phyloP scores from a whole-genome alignment of 2,329 filamentous ascomycete genomes.

The Penicillium sp. region DNA sequence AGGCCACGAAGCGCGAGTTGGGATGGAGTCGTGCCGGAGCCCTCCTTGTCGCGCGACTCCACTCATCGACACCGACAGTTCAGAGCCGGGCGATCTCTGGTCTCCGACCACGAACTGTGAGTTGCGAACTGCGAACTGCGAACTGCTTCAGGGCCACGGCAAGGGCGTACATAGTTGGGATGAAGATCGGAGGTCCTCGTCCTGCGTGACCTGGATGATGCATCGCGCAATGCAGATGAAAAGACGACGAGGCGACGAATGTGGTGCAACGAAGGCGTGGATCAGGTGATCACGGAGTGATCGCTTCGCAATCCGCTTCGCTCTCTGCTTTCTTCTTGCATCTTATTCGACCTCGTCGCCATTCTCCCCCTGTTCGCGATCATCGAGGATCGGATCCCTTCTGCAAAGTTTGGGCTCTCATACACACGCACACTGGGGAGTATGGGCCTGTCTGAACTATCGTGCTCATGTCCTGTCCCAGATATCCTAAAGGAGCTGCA shows the following conservation, averaged over 20 bases:
- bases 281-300: constrained; percentile 12
- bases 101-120: neutral
- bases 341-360: constrained; percentile 2
- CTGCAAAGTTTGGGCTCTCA: no score
- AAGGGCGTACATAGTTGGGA: constrained; percentile 16
- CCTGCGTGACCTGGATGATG: constrained; percentile 8
- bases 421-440: no score
- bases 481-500: neutral
- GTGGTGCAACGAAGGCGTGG: constrained; percentile 9
- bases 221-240: constrained; percentile 7
- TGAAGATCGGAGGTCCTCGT: constrained; percentile 15
- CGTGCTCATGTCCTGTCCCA: neutral
- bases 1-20: no score
- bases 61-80: constrained; percentile 29
- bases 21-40: constrained; percentile 13
- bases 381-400: neutral
- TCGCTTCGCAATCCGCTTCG: neutral
- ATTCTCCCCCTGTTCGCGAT: neutral
- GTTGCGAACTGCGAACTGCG: neutral
- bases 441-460: no score
- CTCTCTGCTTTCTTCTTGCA: neutral
- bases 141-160: constrained; percentile 8
- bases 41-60: constrained; percentile 16
- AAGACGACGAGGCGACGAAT: neutral
- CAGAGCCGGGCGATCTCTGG: constrained; percentile 16